Percentiles rank a stretch among this genome's conserved stretches.
Evolutionary conservation across 352 stramenopile genomes (phyloP).

Genomic region (Phytophthora colocasiae): DNA sequence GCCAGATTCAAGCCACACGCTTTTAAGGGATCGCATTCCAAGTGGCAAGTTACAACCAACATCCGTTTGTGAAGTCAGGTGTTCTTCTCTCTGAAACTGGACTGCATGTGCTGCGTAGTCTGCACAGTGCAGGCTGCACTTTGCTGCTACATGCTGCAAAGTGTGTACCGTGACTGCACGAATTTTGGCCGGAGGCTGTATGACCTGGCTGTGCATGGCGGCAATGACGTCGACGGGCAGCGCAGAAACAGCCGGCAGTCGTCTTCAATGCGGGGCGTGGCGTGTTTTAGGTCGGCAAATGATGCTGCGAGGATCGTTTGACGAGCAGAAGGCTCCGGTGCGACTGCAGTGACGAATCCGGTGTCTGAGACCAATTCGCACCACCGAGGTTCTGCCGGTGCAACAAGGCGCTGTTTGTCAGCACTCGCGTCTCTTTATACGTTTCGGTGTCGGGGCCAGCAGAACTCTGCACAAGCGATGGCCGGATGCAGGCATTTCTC

Average conservation of each 20-base stretch:
- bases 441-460: neutral
- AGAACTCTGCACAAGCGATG: neutral
- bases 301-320: conserved; percentile 36
- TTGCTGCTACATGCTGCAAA: neutral
- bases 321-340: neutral
- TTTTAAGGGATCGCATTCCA: too few species aligned
- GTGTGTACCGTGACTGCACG: conserved; percentile 5
- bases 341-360: conserved; percentile 8
- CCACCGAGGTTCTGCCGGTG: conserved; percentile 15
- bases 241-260: conserved; percentile 24
- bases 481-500: conserved; percentile 9
- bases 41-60: too few species aligned
- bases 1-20: too few species aligned
- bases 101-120: too few species aligned
- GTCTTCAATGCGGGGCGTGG: conserved; percentile 23
- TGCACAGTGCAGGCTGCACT: too few species aligned
- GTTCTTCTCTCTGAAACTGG: too few species aligned
- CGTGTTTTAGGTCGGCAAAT: conserved; percentile 30
- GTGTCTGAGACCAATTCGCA: neutral
- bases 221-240: conserved; percentile 36
- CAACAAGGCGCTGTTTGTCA: neutral
- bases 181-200: conserved; percentile 7
- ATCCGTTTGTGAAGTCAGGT: too few species aligned
- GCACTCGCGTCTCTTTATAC: conserved; percentile 7
- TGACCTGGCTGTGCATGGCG: conserved; percentile 11